Conservation (phyloP, 2,329 filamentous ascomycete genomes). For the Leptographium galeiforme region DNA sequence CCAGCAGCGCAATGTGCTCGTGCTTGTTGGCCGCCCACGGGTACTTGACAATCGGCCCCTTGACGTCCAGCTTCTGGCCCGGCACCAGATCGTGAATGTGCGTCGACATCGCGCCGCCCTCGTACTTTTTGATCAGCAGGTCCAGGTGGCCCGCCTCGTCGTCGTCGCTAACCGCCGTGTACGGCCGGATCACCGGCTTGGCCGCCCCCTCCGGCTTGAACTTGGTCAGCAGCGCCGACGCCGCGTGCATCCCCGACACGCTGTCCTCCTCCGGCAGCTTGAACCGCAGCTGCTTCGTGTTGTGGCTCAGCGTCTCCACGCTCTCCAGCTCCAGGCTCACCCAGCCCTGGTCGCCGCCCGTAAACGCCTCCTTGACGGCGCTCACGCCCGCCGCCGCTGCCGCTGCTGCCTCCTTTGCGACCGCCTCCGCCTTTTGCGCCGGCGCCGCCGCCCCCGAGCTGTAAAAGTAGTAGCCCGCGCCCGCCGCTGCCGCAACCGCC, state of each 20-base stretch:
- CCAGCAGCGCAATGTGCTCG: slow-evolving; percentile 71
- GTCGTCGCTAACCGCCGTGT: slow-evolving; percentile 85
- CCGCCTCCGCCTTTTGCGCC: slow-evolving; percentile 31
- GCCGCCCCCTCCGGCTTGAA: slow-evolving; percentile 66
- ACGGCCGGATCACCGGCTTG: slow-evolving; percentile 84
- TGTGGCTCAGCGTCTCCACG: slow-evolving; percentile 74
- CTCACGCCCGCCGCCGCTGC: slow-evolving; percentile 19
- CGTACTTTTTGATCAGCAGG: slow-evolving; percentile 85
- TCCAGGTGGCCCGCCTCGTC: slow-evolving; percentile 70
- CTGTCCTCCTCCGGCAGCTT: slow-evolving; percentile 71
- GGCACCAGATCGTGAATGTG: slow-evolving; percentile 75
- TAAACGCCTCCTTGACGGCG: slow-evolving; percentile 42
- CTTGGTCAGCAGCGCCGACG: slow-evolving; percentile 85
- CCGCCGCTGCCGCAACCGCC: slow-evolving; percentile 40
- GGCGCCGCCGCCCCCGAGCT: slow-evolving; percentile 24
- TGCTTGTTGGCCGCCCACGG: slow-evolving; percentile 85
- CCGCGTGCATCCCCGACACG: slow-evolving; percentile 68
- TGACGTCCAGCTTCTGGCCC: slow-evolving; percentile 76
- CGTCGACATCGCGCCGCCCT: slow-evolving; percentile 78
- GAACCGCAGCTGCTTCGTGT: slow-evolving; percentile 89
- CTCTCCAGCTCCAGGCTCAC: slow-evolving; percentile 67
- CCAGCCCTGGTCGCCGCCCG: slow-evolving; percentile 82
- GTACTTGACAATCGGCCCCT: slow-evolving; percentile 94
- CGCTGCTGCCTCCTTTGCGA: slow-evolving; percentile 27
- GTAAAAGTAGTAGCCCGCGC: slow-evolving; percentile 41